A percentile compares a stretch with the other conserved stretches of the same genome.
These are phyloP conservation scores for Amanita muscaria DNA, from an alignment of 768 basidiomycete species.

Conservation along the genomic window DNA sequence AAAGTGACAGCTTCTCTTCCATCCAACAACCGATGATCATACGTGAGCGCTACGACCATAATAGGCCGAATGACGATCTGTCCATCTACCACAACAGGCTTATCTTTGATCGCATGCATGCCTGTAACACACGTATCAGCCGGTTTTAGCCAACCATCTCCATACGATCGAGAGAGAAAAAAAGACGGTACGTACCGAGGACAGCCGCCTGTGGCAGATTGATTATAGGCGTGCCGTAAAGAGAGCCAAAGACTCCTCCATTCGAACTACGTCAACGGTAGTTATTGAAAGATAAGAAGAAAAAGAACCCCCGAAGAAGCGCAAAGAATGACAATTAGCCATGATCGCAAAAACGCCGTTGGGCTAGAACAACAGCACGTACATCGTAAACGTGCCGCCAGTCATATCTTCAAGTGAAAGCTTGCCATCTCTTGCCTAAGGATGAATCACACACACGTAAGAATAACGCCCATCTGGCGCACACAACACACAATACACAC, in stretches of 20 bases:
- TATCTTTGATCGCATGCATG: slow-evolving; percentile 94
- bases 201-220: slow-evolving; percentile 94
- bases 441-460: slow-evolving; percentile 5
- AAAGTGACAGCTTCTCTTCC: slow-evolving; percentile 95
- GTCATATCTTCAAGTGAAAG: slow-evolving; percentile 97
- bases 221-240: slow-evolving; percentile 98
- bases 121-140: slow-evolving; percentile 28
- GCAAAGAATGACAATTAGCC: too few species aligned
- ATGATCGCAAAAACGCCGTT: background rate
- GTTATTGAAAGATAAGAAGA: background rate
- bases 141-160: background rate
- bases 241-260: slow-evolving; percentile 95
- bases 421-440: slow-evolving; percentile 83
- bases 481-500: too few species aligned
- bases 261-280: slow-evolving; percentile 60
- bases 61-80: slow-evolving; percentile 96
- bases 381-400: slow-evolving; percentile 99
- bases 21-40: slow-evolving; percentile 93
- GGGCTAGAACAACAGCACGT: slow-evolving; percentile 19
- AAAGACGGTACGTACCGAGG: slow-evolving; percentile 46
- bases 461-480: too few species aligned
- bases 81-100: slow-evolving; percentile 83
- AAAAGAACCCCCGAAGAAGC: background rate
- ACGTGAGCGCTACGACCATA: slow-evolving; percentile 91
- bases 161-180: slow-evolving; percentile 5